Conservation (phyloP, 768 basidiomycete species). For the Lyophyllum decastes region DNA sequence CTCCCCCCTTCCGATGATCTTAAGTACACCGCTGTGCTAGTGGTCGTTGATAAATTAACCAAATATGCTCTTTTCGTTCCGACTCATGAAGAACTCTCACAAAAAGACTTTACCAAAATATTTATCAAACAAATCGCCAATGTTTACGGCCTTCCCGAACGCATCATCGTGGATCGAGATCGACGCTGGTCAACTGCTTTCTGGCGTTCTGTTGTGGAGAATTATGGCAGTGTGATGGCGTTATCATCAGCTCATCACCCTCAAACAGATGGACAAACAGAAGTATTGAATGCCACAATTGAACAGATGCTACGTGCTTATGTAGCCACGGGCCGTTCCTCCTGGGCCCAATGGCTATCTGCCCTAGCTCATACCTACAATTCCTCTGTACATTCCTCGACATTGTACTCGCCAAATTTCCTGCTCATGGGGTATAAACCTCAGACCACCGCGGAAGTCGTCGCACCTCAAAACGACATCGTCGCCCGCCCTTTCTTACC, state of each 20-base stretch:
- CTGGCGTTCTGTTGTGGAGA: conserved; percentile 6
- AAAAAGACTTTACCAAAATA: neutral
- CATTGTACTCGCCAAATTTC: conserved; percentile 24
- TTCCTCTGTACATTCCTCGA: conserved; percentile 23
- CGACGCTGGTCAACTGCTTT: neutral
- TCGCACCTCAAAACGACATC: neutral
- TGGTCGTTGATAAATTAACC: neutral
- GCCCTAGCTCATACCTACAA: conserved; percentile 32
- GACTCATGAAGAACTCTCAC: neutral
- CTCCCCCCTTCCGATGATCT: neutral
- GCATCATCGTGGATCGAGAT: neutral
- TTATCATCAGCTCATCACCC: conserved; percentile 22
- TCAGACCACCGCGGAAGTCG: neutral
- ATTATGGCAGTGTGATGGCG: neutral
- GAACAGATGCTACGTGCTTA: conserved; percentile 27
- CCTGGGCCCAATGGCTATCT: conserved; percentile 28
- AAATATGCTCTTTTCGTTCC: neutral
- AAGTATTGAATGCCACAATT: conserved; percentile 1
- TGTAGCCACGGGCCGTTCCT: conserved; percentile 19
- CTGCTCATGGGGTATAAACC: conserved; percentile 30
- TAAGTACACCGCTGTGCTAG: neutral
- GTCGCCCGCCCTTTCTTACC: neutral
- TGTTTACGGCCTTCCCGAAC: neutral
- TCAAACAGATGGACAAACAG: conserved; percentile 36
- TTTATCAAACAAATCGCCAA: neutral